Evolutionary conservation across 2,329 filamentous ascomycete genomes (phyloP).

Genomic region (Parascedosporium putredinis): DNA sequence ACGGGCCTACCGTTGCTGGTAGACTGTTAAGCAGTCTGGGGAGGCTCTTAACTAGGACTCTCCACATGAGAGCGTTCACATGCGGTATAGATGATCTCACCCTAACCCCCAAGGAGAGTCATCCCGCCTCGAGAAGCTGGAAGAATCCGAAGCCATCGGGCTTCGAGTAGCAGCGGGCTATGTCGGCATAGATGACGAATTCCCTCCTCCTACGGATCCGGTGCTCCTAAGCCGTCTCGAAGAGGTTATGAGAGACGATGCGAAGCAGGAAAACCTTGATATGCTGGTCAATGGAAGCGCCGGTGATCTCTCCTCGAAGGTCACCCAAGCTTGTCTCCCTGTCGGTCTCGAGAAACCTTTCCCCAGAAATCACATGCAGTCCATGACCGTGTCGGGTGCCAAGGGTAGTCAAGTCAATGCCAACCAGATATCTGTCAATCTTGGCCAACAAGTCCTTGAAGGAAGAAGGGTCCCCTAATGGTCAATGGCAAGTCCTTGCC

Average conservation of each 20-base stretch:
- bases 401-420: conserved; percentile 92
- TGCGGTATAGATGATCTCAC: conserved; percentile 95
- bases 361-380: conserved; percentile 96
- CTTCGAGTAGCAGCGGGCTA: conserved; percentile 76
- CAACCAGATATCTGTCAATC: conserved; percentile 93
- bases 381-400: conserved; percentile 93
- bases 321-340: conserved; percentile 74
- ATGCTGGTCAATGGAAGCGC: conserved; percentile 67
- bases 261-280: conserved; percentile 86
- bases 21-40: conserved; percentile 83
- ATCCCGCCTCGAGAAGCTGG: conserved; percentile 56
- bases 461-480: conserved; percentile 90
- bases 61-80: conserved; percentile 90
- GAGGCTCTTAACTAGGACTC: conserved; percentile 74
- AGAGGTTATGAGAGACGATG: conserved; percentile 81
- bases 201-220: conserved; percentile 51
- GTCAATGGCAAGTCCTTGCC: conserved; percentile 94
- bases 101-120: conserved; percentile 71
- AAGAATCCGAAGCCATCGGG: conserved; percentile 58
- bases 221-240: conserved; percentile 72
- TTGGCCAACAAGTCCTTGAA: conserved; percentile 93
- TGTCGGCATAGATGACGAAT: conserved; percentile 64
- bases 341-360: conserved; percentile 79
- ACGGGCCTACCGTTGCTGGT: conserved; percentile 78
- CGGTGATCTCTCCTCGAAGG: conserved; percentile 60